Conservation (phyloP, 1,284 basidiomycete species). For the Sporisorium scitamineum region DNA sequence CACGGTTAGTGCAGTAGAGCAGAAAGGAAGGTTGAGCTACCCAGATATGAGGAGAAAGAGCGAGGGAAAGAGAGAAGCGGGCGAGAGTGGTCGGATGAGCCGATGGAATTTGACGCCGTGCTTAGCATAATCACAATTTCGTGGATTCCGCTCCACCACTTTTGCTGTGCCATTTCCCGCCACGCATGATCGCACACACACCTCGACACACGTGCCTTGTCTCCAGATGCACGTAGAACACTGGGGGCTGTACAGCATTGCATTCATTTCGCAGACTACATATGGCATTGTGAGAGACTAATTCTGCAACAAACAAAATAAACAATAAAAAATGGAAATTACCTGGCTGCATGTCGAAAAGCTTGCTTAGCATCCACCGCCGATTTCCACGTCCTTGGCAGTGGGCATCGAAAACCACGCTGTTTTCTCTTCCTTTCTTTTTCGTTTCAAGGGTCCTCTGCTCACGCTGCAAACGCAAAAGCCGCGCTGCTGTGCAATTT, state of each 20-base stretch:
- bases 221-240: too few species aligned
- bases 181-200: too few species aligned
- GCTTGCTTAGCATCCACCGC: constrained; percentile 11
- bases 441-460: neutral
- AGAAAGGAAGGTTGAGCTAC: too few species aligned
- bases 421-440: neutral
- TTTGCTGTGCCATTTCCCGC: too few species aligned
- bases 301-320: neutral
- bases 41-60: neutral
- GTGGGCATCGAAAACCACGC: constrained; percentile 16
- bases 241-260: too few species aligned
- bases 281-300: too few species aligned
- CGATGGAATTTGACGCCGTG: constrained; percentile 12
- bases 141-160: neutral
- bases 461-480: neutral
- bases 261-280: too few species aligned
- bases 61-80: neutral
- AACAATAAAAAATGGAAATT: neutral
- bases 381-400: constrained; percentile 23
- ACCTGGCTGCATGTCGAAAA: neutral
- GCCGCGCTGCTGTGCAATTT: neutral
- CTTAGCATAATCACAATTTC: constrained; percentile 35
- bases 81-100: constrained; percentile 1
- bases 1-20: too few species aligned
- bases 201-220: too few species aligned